Evolutionary conservation across 495 filamentous ascomycete species (phyloP).

Genomic region (Tuber melanosporum): DNA sequence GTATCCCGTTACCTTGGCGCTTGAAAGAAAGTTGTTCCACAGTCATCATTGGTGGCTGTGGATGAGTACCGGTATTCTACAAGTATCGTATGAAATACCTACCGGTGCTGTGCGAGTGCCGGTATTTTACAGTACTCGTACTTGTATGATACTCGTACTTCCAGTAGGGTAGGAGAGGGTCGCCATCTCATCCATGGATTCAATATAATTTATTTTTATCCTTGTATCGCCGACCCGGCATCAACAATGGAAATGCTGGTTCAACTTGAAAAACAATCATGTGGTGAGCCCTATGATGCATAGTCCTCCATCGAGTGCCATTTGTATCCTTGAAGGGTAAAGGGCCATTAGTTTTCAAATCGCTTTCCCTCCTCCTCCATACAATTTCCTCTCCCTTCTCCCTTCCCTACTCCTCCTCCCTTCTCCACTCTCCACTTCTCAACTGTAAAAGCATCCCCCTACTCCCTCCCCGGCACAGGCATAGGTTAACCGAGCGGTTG

Average conservation of each 20-base stretch:
- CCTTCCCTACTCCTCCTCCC: no score
- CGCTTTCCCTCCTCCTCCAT: not conserved
- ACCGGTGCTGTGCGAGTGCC: no score
- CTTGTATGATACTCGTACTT: no score
- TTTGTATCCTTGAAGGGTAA: not conserved
- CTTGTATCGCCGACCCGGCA: no score
- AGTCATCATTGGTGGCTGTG: not conserved
- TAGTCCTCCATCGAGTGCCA: not conserved
- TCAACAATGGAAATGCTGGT: not conserved
- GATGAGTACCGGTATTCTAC: not conserved
- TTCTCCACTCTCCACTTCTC: not conserved
- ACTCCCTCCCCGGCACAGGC: not conserved
- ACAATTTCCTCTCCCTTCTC: not conserved
- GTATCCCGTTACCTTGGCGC: not conserved
- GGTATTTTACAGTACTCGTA: not conserved
- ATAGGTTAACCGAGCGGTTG: constrained; percentile 19
- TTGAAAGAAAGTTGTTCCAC: not conserved
- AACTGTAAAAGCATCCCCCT: constrained; percentile 6
- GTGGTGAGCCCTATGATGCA: not conserved
- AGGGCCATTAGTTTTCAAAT: not conserved
- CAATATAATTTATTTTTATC: no score
- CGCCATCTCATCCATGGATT: no score
- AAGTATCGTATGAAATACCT: no score
- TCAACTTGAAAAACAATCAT: not conserved
- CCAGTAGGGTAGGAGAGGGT: no score